phyloP scores from a whole-genome alignment of 192 early-diverging fungal species.

The Gigaspora rosea region DNA sequence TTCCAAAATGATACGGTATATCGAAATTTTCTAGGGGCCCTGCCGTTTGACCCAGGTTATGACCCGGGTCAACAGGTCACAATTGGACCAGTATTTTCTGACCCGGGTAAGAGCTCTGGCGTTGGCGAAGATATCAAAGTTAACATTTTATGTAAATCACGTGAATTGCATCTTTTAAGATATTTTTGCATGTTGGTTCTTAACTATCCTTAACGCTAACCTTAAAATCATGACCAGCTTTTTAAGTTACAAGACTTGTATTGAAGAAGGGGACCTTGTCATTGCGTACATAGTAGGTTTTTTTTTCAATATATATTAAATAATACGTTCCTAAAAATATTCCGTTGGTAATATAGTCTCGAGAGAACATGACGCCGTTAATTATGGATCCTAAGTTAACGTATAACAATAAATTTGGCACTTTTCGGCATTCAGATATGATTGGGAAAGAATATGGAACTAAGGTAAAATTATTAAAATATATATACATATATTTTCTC shows the following conservation, averaged over 20 bases:
- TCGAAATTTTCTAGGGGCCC: no score
- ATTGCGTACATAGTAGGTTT: constrained; percentile 69
- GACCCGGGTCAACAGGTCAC: no score
- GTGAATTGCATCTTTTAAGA: no score
- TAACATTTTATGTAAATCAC: no score
- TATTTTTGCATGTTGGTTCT: no score
- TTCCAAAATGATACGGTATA: no score
- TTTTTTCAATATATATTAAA: neutral
- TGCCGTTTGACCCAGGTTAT: no score
- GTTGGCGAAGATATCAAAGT: no score
- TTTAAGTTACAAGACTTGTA: constrained; percentile 32
- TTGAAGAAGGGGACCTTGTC: constrained; percentile 80
- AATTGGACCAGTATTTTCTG: no score
- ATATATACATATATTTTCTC: neutral
- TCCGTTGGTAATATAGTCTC: constrained; percentile 48
- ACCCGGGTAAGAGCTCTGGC: no score
- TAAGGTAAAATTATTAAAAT: constrained; percentile 48
- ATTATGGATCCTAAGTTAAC: constrained; percentile 58
- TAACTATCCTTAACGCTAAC: neutral
- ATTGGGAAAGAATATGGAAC: constrained; percentile 86
- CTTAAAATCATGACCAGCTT: neutral
- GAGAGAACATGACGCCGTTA: constrained; percentile 69
- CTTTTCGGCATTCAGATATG: constrained; percentile 78
- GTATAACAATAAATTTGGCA: constrained; percentile 80
- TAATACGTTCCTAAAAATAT: constrained; percentile 19